A percentile compares a stretch with the other conserved stretches of the same genome.
Conservation (phyloP, 2,329 filamentous ascomycete species). For the Verruconis gallopava region DNA sequence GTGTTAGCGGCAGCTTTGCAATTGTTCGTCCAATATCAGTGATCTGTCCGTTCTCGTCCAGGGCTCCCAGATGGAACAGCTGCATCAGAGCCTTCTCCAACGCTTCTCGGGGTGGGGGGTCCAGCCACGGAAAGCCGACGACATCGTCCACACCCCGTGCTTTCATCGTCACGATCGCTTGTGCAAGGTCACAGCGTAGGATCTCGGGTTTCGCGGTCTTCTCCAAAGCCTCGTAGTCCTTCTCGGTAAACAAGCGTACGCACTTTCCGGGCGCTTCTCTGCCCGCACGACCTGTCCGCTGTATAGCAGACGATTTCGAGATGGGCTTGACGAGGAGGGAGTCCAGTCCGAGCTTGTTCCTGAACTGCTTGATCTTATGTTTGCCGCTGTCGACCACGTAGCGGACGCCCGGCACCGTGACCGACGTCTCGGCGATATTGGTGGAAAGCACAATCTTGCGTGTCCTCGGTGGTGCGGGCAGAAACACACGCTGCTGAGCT, state of each 20-base stretch:
- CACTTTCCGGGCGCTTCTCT: conserved; percentile 86
- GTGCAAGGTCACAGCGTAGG: conserved; percentile 73
- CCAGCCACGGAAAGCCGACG: conserved; percentile 71
- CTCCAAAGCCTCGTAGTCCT: conserved; percentile 55
- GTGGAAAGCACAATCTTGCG: conserved; percentile 86
- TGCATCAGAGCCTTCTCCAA: conserved; percentile 74
- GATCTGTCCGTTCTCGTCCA: conserved; percentile 60
- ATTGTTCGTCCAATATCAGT: conserved; percentile 64
- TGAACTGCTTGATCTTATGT: conserved; percentile 86
- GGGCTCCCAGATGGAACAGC: conserved; percentile 63
- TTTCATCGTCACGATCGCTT: conserved; percentile 85
- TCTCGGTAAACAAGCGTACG: conserved; percentile 76
- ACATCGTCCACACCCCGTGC: conserved; percentile 76
- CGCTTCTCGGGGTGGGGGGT: conserved; percentile 61
- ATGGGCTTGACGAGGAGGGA: conserved; percentile 83
- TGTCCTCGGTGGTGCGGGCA: conserved; percentile 58
- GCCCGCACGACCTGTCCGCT: conserved; percentile 81
- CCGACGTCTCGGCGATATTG: conserved; percentile 97
- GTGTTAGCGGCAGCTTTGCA: conserved; percentile 70
- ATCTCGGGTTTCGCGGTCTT: conserved; percentile 79
- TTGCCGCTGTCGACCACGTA: conserved; percentile 91
- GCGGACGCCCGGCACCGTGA: conserved; percentile 85
- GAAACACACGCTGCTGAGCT: conserved; percentile 76
- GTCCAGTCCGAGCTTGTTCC: conserved; percentile 72
- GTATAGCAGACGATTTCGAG: conserved; percentile 84